Percentiles rank a stretch among this genome's conserved stretches.
Evolutionary conservation across 768 basidiomycete species (phyloP).

Genomic region (Dentipellis fragilis): DNA sequence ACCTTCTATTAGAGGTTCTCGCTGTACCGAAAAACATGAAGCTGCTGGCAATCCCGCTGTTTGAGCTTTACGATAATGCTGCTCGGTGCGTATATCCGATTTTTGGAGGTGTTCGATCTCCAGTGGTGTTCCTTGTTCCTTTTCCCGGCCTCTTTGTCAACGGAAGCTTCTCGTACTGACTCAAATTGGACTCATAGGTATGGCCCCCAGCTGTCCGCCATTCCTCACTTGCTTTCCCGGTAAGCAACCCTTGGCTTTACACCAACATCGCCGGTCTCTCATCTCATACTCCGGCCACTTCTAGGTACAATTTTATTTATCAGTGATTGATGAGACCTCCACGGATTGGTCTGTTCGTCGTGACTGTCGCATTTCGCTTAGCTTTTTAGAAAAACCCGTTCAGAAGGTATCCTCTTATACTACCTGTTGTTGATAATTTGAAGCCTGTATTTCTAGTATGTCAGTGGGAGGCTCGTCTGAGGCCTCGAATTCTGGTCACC

Average conservation of each 20-base stretch:
- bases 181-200: conserved; percentile 34
- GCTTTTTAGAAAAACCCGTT: background rate
- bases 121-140: background rate
- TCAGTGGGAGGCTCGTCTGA: no score
- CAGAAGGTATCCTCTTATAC: background rate
- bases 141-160: background rate
- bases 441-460: background rate
- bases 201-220: conserved; percentile 89
- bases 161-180: background rate
- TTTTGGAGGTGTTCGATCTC: background rate
- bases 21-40: conserved; percentile 99
- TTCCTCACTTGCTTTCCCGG: conserved; percentile 87
- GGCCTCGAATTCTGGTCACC: no score
- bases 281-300: background rate
- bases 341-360: background rate
- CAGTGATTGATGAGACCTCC: conserved; percentile 4
- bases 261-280: conserved; percentile 1
- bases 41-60: conserved; percentile 89
- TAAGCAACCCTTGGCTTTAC: conserved; percentile 20
- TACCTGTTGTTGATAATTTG: background rate
- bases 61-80: conserved; percentile 96
- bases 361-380: background rate
- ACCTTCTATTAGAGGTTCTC: conserved; percentile 59
- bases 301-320: conserved; percentile 26
- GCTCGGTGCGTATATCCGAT: conserved; percentile 45